These are phyloP conservation scores for Pulveroboletus ravenelii DNA, from an alignment of 768 basidiomycete species.

Conservation along the genomic window DNA sequence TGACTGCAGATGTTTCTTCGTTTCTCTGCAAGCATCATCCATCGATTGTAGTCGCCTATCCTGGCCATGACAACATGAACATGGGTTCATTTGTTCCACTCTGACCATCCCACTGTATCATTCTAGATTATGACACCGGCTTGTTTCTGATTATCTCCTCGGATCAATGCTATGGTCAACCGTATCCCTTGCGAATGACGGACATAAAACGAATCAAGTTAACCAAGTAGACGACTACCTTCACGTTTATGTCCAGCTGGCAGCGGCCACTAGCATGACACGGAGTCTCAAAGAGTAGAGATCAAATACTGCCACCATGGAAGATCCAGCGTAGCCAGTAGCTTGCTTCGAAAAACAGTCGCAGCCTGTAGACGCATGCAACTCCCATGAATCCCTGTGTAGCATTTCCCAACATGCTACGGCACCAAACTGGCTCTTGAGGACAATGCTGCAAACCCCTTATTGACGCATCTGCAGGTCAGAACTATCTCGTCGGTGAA, in stretches of 20 bases:
- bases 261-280: not conserved
- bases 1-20: too few species aligned
- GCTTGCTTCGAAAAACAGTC: constrained; percentile 50
- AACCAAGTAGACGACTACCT: not conserved
- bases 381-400: constrained; percentile 36
- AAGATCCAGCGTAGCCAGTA: constrained; percentile 48
- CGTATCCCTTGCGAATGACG: not conserved
- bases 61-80: too few species aligned
- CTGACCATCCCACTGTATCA: not conserved
- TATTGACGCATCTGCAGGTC: constrained; percentile 32
- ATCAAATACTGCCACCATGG: constrained; percentile 53
- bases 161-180: not conserved
- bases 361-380: constrained; percentile 60
- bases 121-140: constrained; percentile 1
- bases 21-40: not conserved
- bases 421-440: too few species aligned
- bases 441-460: not conserved
- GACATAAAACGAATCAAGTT: constrained; percentile 2
- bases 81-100: too few species aligned
- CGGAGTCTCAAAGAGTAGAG: constrained; percentile 11
- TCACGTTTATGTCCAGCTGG: not conserved
- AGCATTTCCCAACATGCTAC: too few species aligned
- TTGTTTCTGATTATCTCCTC: not conserved
- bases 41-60: too few species aligned
- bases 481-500: constrained; percentile 47